These are phyloP conservation scores for Marvania coccoides DNA, from an alignment of 139 green algal genomes.

Conservation along the genomic window DNA sequence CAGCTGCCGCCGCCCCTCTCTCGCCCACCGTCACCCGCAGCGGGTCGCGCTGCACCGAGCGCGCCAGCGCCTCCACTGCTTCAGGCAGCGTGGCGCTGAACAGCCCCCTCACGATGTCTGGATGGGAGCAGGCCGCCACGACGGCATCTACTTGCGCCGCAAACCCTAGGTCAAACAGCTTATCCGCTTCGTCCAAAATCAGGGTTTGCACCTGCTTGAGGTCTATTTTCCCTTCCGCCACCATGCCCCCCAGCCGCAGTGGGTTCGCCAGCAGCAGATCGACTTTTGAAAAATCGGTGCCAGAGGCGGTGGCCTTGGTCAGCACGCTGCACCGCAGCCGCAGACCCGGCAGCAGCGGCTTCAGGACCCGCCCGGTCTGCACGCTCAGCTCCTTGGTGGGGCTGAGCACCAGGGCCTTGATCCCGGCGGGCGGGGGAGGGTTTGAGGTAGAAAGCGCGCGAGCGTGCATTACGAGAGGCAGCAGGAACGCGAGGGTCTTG, in stretches of 20 bases:
- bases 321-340: conserved; percentile 61
- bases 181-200: conserved; percentile 94
- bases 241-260: conserved; percentile 56
- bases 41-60: conserved; percentile 72
- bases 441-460: not conserved
- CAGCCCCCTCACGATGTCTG: conserved; percentile 39
- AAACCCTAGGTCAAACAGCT: conserved; percentile 90
- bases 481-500: conserved; percentile 91
- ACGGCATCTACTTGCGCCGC: conserved; percentile 76
- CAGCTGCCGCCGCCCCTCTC: conserved; percentile 48
- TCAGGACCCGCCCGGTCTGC: conserved; percentile 69
- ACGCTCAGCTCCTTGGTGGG: conserved; percentile 85
- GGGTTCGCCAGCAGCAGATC: conserved; percentile 89
- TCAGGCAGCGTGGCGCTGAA: conserved; percentile 94
- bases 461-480: conserved; percentile 60
- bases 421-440: not conserved
- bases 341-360: conserved; percentile 59
- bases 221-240: conserved; percentile 32
- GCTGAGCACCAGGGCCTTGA: conserved; percentile 40
- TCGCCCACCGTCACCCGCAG: conserved; percentile 81
- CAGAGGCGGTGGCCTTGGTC: conserved; percentile 58
- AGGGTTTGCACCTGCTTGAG: conserved; percentile 49
- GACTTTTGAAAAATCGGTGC: conserved; percentile 58
- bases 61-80: conserved; percentile 72
- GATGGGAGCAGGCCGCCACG: conserved; percentile 65